Evolutionary conservation across 73 alveolate genomes (phyloP).

Genomic region (Paramecium caudatum): DNA sequence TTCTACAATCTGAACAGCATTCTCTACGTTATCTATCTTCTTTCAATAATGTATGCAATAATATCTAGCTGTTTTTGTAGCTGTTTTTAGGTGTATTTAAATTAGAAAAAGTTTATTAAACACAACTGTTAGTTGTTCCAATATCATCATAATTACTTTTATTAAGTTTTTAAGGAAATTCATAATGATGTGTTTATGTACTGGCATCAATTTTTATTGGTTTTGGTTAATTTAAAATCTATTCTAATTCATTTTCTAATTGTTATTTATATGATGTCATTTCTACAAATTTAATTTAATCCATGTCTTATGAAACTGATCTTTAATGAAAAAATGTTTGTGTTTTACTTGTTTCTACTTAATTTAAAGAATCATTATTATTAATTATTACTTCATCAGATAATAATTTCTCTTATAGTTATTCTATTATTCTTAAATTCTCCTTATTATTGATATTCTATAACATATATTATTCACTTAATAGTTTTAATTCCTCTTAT

Average conservation of each 20-base stretch:
- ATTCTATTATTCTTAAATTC: background rate
- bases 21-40: slow-evolving; percentile 28
- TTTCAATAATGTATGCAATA: slow-evolving; percentile 1
- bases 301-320: slow-evolving; percentile 15
- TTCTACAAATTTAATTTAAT: slow-evolving; percentile 4
- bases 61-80: background rate
- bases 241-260: slow-evolving; percentile 1
- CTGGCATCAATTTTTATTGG: background rate
- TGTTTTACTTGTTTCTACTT: too few relatives aligned
- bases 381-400: too few relatives aligned
- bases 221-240: background rate
- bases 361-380: too few relatives aligned
- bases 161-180: background rate
- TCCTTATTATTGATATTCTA: slow-evolving; percentile 10
- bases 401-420: background rate
- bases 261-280: background rate
- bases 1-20: slow-evolving; percentile 53
- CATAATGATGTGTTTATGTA: background rate
- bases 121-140: slow-evolving; percentile 14
- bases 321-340: too few relatives aligned
- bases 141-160: background rate
- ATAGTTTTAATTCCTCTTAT: too few relatives aligned
- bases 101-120: background rate
- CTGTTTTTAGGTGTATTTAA: slow-evolving; percentile 27
- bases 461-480: slow-evolving; percentile 20